These are phyloP conservation scores for Agaricus bisporus DNA, from an alignment of 768 basidiomycete species.

Conservation along the genomic window DNA sequence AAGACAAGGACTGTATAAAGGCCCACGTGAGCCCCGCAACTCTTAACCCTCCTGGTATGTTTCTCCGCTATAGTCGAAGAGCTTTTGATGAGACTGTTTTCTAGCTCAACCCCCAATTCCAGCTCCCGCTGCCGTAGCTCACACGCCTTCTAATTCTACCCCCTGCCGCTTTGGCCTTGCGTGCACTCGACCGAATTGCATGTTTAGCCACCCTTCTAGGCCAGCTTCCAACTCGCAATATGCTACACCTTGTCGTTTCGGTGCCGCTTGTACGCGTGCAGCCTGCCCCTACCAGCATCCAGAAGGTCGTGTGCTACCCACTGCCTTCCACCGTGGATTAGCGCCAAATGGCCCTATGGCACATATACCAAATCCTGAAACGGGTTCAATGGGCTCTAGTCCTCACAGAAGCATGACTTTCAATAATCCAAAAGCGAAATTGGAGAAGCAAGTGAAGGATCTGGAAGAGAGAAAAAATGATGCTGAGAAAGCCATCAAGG, in stretches of 20 bases:
- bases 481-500: slow-evolving; percentile 57
- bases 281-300: slow-evolving; percentile 92
- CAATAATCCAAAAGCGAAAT: slow-evolving; percentile 35
- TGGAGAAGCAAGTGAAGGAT: slow-evolving; percentile 38
- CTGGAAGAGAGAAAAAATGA: slow-evolving; percentile 44
- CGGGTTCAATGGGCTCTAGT: slow-evolving; percentile 62
- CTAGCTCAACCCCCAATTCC: slow-evolving; percentile 15
- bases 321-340: slow-evolving; percentile 76
- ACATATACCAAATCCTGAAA: slow-evolving; percentile 53
- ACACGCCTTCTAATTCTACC: slow-evolving; percentile 24
- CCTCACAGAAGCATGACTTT: slow-evolving; percentile 69
- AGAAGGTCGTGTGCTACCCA: slow-evolving; percentile 73
- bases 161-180: slow-evolving; percentile 66
- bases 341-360: slow-evolving; percentile 55
- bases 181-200: slow-evolving; percentile 65
- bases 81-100: slow-evolving; percentile 11
- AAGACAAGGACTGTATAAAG: slow-evolving; percentile 91
- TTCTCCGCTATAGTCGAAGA: slow-evolving; percentile 6
- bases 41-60: slow-evolving; percentile 50
- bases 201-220: slow-evolving; percentile 59
- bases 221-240: slow-evolving; percentile 29
- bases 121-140: slow-evolving; percentile 19
- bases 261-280: slow-evolving; percentile 77
- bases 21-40: slow-evolving; percentile 88
- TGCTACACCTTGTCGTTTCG: slow-evolving; percentile 71